phyloP scores from a whole-genome alignment of 2,329 filamentous ascomycete genomes.

The Penicillium nordicum region DNA sequence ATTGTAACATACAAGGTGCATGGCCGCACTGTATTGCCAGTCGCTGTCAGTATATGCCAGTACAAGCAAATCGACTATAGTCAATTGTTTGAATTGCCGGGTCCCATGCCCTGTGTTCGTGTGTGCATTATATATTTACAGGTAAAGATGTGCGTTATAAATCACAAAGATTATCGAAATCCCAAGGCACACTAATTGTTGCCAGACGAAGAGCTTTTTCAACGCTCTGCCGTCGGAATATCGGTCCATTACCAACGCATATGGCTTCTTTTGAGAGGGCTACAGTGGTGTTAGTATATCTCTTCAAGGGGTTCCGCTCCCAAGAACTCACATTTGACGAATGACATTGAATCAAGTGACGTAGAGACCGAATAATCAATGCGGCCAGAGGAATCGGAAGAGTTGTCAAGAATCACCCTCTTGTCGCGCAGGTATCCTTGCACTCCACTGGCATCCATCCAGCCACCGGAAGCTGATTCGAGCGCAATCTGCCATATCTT shows the following conservation, averaged over 20 bases:
- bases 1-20: not conserved
- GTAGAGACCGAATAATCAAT: conserved; percentile 7
- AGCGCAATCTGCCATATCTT: conserved; percentile 17
- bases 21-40: not conserved
- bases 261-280: conserved; percentile 16
- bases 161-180: conserved; percentile 11
- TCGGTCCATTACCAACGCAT: conserved; percentile 24
- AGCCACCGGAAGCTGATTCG: conserved; percentile 15
- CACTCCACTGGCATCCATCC: conserved; percentile 26
- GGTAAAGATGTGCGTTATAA: not conserved
- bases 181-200: conserved; percentile 12
- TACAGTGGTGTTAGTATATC: conserved; percentile 12
- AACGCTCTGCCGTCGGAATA: conserved; percentile 20
- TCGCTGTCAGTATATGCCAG: not conserved
- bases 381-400: conserved; percentile 5
- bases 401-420: conserved; percentile 13
- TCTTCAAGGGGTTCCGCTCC: not conserved
- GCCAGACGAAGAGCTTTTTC: conserved; percentile 21
- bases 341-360: conserved; percentile 12
- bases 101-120: not conserved
- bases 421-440: conserved; percentile 20
- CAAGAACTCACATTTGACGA: conserved; percentile 19
- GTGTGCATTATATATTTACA: not conserved
- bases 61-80: not conserved
- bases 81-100: not conserved